phyloP scores from a whole-genome alignment of 1,284 basidiomycete species.

The Irpex sp. region DNA sequence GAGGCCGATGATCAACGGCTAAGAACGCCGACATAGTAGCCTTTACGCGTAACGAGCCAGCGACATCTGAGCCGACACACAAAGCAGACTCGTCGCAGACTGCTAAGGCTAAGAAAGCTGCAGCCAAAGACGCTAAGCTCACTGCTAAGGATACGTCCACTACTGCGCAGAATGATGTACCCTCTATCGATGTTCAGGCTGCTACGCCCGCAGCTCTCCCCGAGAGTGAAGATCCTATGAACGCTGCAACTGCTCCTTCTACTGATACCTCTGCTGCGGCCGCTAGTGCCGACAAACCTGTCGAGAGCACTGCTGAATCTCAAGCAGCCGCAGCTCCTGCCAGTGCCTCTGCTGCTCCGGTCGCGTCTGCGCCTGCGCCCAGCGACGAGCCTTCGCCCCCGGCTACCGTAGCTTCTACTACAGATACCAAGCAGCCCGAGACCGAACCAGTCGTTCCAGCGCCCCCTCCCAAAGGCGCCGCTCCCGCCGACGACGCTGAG shows the following conservation, averaged over 20 bases:
- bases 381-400: neutral
- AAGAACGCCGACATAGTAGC: neutral
- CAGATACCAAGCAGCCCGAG: neutral
- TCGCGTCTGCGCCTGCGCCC: neutral
- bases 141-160: neutral
- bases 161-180: neutral
- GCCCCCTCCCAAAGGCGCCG: neutral
- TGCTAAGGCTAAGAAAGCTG: neutral
- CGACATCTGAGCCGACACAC: neutral
- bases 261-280: neutral
- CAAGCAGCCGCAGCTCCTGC: too few relatives aligned
- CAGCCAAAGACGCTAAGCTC: neutral
- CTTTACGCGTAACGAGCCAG: neutral
- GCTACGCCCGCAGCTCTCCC: neutral
- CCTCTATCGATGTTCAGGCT: neutral
- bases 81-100: neutral
- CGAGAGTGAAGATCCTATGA: neutral
- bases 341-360: too few relatives aligned
- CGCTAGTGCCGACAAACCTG: neutral
- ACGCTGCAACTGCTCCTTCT: neutral
- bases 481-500: neutral
- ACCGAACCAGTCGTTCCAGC: neutral
- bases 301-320: neutral
- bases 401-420: neutral
- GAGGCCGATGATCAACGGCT: neutral